These are phyloP conservation scores for Cercospora brassicicola DNA, from an alignment of 2,329 filamentous ascomycete genomes.

Conservation along the genomic window DNA sequence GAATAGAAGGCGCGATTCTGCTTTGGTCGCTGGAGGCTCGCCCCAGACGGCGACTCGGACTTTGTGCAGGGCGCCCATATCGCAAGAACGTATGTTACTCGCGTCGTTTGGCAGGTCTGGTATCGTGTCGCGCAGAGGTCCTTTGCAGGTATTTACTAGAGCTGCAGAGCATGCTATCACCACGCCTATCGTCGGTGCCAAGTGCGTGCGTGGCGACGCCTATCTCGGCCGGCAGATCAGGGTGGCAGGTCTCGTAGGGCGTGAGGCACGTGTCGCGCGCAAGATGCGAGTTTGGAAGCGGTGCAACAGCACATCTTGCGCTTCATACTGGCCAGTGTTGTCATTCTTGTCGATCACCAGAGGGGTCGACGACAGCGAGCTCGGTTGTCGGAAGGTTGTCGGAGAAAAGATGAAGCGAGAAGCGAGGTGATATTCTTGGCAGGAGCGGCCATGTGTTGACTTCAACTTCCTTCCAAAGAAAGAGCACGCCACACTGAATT, in stretches of 20 bases:
- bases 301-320: background rate
- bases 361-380: background rate
- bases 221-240: conserved; percentile 2
- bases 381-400: background rate
- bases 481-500: background rate
- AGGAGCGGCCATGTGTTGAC: background rate
- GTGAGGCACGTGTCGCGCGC: background rate
- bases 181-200: conserved; percentile 6
- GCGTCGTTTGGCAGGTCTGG: background rate
- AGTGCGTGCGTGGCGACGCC: background rate
- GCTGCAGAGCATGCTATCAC: background rate
- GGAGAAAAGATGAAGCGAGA: conserved; percentile 1
- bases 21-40: conserved; percentile 30
- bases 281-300: background rate
- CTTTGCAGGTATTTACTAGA: background rate
- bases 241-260: background rate
- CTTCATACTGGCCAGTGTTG: background rate
- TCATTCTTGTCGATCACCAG: conserved; percentile 1
- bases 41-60: conserved; percentile 32
- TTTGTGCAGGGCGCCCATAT: conserved; percentile 29
- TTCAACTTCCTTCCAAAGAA: background rate
- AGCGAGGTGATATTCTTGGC: background rate
- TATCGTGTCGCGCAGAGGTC: background rate
- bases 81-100: background rate
- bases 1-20: conserved; percentile 28